Percentiles rank a stretch among this genome's conserved stretches.
Evolutionary conservation across 176 grass and related monocot species (phyloP).

Genomic region (Oryza glumipatula): DNA sequence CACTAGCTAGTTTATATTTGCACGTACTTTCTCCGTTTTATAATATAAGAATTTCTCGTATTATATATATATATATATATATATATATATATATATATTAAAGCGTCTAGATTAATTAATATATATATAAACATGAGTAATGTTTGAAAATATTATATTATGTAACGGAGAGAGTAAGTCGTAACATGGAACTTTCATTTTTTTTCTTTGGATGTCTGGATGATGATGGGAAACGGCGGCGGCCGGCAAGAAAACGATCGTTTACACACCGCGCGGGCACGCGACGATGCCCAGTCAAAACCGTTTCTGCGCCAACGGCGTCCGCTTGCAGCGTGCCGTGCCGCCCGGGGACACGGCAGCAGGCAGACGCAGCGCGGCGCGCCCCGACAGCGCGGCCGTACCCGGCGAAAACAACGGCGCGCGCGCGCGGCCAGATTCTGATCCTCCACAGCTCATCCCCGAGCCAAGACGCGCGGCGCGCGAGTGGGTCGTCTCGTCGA

Average conservation of each 20-base stretch:
- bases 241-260: not conserved
- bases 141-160: too few relatives aligned
- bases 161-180: too few relatives aligned
- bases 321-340: not conserved
- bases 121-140: too few relatives aligned
- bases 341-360: not conserved
- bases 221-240: not conserved
- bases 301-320: slow-evolving; percentile 8
- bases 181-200: too few relatives aligned
- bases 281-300: slow-evolving; percentile 17
- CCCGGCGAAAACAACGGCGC: slow-evolving; percentile 39
- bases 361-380: not conserved
- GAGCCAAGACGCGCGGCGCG: too few relatives aligned
- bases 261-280: not conserved
- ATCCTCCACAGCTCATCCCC: not conserved
- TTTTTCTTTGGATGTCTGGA: too few relatives aligned
- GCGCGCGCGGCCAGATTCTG: slow-evolving; percentile 34
- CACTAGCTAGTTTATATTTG: not conserved
- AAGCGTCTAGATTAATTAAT: too few relatives aligned
- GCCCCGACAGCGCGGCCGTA: not conserved
- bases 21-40: too few relatives aligned
- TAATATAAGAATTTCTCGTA: too few relatives aligned
- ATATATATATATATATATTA: too few relatives aligned
- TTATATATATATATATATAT: too few relatives aligned
- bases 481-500: too few relatives aligned